A percentile compares a stretch with the other conserved stretches of the same genome.
phyloP scores from a whole-genome alignment of 139 green algal genomes.

The Chlamydomonas schloesseri region DNA sequence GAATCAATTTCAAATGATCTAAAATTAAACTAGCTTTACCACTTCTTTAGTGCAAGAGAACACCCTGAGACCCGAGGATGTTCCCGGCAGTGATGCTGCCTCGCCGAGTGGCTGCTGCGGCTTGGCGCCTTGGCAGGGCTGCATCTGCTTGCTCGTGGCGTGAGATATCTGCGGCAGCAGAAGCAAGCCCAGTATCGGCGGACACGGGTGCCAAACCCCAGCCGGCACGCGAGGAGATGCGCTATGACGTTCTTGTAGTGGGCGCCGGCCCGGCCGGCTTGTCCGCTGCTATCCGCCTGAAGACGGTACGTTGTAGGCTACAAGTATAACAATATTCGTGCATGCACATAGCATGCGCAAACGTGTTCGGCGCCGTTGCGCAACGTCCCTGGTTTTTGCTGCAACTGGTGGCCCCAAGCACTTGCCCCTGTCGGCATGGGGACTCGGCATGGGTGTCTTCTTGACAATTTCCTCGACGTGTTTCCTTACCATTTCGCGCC shows the following conservation, averaged over 20 bases:
- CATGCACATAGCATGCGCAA: too few species aligned
- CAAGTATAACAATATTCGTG: too few species aligned
- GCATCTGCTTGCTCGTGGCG: not conserved
- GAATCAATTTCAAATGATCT: too few species aligned
- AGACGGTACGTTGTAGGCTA: conserved; percentile 71
- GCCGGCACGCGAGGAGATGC: conserved; percentile 69
- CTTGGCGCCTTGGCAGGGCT: too few species aligned
- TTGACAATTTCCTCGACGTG: not conserved
- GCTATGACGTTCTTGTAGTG: conserved; percentile 93
- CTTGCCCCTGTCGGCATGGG: too few species aligned
- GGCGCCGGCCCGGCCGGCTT: conserved; percentile 92
- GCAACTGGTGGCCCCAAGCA: not conserved
- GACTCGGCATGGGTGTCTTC: not conserved
- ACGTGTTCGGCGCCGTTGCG: not conserved
- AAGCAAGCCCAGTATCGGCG: not conserved
- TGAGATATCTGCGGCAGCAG: not conserved
- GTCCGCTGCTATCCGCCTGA: conserved; percentile 88
- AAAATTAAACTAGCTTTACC: too few species aligned
- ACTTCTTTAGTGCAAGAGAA: too few species aligned
- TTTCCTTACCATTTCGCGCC: not conserved
- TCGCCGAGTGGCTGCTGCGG: too few species aligned
- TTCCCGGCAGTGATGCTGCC: too few species aligned
- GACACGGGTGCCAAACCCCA: not conserved
- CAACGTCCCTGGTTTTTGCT: not conserved
- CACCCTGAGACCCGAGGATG: too few species aligned